Conservation (phyloP, 23 red algal species). For the Gracilaria gracilis region DNA sequence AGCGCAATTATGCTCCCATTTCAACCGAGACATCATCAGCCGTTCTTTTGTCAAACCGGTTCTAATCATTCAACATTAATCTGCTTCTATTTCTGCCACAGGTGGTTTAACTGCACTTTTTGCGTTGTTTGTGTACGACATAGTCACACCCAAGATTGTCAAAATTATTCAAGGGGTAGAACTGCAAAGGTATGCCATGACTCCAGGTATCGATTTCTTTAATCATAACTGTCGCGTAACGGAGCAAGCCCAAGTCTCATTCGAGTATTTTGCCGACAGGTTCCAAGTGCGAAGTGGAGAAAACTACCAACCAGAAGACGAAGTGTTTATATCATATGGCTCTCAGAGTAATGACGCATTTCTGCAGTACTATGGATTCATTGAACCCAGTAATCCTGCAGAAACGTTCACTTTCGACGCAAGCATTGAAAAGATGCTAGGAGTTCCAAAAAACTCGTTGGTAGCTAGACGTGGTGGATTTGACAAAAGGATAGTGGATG, state of each 20-base stretch:
- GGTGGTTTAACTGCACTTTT: slow-evolving; percentile 71
- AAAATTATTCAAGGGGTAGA: slow-evolving; percentile 47
- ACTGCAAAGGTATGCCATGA: slow-evolving; percentile 71
- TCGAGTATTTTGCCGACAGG: slow-evolving; percentile 79
- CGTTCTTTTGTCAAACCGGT: background rate
- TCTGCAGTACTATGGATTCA: slow-evolving; percentile 92
- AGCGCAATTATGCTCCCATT: background rate
- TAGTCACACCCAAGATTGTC: slow-evolving; percentile 78
- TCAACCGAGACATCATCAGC: background rate
- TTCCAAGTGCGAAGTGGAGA: slow-evolving; percentile 66
- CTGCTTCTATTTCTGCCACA: slow-evolving; percentile 1
- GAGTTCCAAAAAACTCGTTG: slow-evolving; percentile 31
- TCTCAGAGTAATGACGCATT: slow-evolving; percentile 88
- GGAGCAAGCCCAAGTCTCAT: slow-evolving; percentile 58
- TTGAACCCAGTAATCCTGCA: slow-evolving; percentile 75
- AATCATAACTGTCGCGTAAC: slow-evolving; percentile 75
- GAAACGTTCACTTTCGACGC: slow-evolving; percentile 80
- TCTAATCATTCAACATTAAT: background rate
- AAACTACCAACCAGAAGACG: slow-evolving; percentile 60
- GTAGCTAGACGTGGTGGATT: slow-evolving; percentile 41
- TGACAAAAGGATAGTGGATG: slow-evolving; percentile 39
- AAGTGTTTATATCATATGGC: slow-evolving; percentile 98
- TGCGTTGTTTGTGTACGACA: slow-evolving; percentile 70
- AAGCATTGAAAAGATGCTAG: slow-evolving; percentile 42
- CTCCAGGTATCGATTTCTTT: slow-evolving; percentile 84